These are phyloP conservation scores for Podaxis sp. DNA, from an alignment of 768 basidiomycete genomes.

Conservation along the genomic window DNA sequence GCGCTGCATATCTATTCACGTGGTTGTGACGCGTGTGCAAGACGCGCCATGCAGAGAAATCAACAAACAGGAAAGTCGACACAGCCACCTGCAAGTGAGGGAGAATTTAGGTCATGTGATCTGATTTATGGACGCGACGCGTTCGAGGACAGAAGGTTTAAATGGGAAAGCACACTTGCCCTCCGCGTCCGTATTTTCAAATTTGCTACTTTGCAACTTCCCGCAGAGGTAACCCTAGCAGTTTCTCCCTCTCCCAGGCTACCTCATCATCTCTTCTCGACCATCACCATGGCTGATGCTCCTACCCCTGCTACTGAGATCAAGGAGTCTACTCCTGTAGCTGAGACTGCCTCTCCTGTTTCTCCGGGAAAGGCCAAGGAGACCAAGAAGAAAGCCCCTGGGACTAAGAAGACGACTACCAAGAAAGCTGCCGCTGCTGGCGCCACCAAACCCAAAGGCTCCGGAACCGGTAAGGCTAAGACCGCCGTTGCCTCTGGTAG, in stretches of 20 bases:
- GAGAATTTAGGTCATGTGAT: slow-evolving; percentile 5
- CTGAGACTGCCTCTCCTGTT: slow-evolving; percentile 17
- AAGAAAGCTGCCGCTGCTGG: slow-evolving; percentile 25
- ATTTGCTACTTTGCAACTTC: slow-evolving; percentile 8
- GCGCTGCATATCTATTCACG: slow-evolving; percentile 5
- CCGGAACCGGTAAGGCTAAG: slow-evolving; percentile 25
- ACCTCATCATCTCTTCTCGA: slow-evolving; percentile 10
- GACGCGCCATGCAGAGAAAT: slow-evolving; percentile 19
- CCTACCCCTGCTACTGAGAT: slow-evolving; percentile 9
- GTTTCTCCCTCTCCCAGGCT: slow-evolving; percentile 15
- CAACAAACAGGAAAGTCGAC: slow-evolving; percentile 37
- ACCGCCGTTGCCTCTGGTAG: slow-evolving; percentile 24
- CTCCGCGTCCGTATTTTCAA: slow-evolving; percentile 1
- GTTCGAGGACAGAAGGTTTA: slow-evolving; percentile 21
- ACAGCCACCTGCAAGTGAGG: slow-evolving; percentile 30
- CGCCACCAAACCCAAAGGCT: slow-evolving; percentile 29
- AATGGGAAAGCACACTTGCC: slow-evolving; percentile 21
- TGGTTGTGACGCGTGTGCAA: slow-evolving; percentile 14
- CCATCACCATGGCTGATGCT: slow-evolving; percentile 7
- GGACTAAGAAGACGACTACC: slow-evolving; percentile 18
- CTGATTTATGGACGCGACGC: slow-evolving; percentile 15
- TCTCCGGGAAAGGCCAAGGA: slow-evolving; percentile 14
- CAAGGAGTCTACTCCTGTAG: slow-evolving; percentile 19
- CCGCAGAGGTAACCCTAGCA: slow-evolving; percentile 11
- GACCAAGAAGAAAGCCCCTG: slow-evolving; percentile 13